Percentiles rank a stretch among this genome's conserved stretches.
phyloP scores from a whole-genome alignment of 441 rosid genomes.

The Jatropha multifida region DNA sequence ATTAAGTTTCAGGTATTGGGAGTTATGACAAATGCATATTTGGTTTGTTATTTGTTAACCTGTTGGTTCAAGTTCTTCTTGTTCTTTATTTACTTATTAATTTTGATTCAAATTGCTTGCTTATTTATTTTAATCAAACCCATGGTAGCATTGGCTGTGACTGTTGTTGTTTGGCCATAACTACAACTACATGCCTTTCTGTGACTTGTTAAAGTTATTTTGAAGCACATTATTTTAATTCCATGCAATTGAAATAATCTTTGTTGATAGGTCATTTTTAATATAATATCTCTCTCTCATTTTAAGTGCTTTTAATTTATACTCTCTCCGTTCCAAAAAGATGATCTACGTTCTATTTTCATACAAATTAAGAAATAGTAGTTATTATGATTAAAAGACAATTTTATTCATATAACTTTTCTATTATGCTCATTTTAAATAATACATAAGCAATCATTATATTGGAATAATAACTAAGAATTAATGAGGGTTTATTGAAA shows the following conservation, averaged over 20 bases:
- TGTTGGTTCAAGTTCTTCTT: neutral
- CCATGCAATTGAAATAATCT: constrained; percentile 2
- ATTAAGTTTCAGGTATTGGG: neutral
- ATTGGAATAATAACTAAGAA: no score
- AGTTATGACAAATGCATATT: neutral
- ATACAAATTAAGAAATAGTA: no score
- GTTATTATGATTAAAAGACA: no score
- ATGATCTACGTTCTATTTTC: no score
- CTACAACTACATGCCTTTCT: neutral
- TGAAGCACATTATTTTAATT: neutral
- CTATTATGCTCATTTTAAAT: no score
- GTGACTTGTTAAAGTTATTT: neutral
- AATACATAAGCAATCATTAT: no score
- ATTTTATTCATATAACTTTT: no score
- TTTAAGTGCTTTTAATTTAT: constrained; percentile 5
- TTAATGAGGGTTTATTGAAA: no score
- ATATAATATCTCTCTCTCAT: neutral
- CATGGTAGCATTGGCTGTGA: neutral
- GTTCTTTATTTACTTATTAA: no score
- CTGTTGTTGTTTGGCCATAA: neutral
- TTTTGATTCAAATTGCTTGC: no score
- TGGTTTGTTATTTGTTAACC: neutral
- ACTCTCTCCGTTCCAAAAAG: no score
- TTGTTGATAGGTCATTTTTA: neutral
- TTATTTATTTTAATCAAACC: neutral